These are phyloP conservation scores for Curvularia spicifera DNA, from an alignment of 2,329 filamentous ascomycete species.

Conservation along the genomic window DNA sequence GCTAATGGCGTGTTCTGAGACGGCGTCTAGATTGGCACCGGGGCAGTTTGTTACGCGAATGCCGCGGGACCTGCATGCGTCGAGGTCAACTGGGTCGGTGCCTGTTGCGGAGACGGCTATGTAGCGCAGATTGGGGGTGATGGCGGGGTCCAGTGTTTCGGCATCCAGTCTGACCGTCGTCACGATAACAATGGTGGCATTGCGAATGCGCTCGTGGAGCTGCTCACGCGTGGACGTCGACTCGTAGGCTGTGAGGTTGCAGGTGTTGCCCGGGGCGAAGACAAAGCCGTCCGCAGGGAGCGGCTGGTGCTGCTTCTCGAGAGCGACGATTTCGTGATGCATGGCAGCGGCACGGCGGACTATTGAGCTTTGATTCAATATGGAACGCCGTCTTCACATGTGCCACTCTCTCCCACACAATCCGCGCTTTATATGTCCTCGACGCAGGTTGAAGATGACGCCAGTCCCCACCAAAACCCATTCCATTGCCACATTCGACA, in stretches of 20 bases:
- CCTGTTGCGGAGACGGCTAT: slow-evolving; percentile 57
- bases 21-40: slow-evolving; percentile 56
- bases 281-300: slow-evolving; percentile 46
- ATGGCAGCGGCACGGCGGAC: slow-evolving; percentile 14
- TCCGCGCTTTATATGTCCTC: background rate
- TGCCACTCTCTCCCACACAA: background rate
- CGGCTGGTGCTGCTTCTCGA: slow-evolving; percentile 54
- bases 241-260: slow-evolving; percentile 51
- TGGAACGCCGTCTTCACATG: background rate
- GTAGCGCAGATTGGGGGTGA: slow-evolving; percentile 53
- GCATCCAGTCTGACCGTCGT: slow-evolving; percentile 53
- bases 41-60: slow-evolving; percentile 57
- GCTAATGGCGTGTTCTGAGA: slow-evolving; percentile 59
- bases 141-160: slow-evolving; percentile 45
- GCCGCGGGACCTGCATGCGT: slow-evolving; percentile 52
- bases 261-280: slow-evolving; percentile 46
- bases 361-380: background rate
- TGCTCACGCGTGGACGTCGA: slow-evolving; percentile 34
- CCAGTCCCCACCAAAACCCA: background rate
- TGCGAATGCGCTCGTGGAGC: slow-evolving; percentile 52
- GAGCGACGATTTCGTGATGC: slow-evolving; percentile 56
- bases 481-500: slow-evolving; percentile 13
- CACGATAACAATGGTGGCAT: slow-evolving; percentile 57
- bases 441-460: background rate
- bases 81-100: slow-evolving; percentile 56